Base-by-base conservation (phyloP, 73 alveolate species). In the Tetrahymena elliotti region DNA sequence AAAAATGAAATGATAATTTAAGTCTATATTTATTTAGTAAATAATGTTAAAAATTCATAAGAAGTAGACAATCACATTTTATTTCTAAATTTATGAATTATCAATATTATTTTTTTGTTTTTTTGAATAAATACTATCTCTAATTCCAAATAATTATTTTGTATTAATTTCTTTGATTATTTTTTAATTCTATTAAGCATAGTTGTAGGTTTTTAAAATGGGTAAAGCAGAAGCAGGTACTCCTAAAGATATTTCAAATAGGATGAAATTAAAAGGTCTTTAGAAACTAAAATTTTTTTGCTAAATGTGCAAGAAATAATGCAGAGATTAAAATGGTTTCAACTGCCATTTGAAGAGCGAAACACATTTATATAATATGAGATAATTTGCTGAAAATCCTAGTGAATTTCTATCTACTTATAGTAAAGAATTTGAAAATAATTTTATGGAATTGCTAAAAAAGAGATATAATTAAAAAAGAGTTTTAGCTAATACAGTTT, bases 291-390 rank as follows among this genome's bases (percentile, higher is more conserved):
- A 93, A 9, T 53, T 53, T 53, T 93, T n/a, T 84, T 93, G 95
- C 27, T 93, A 83, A 31, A 83, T 93, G 53, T 93, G 95, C 52
- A 41, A 93, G n/a, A 93, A 93, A n/a, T 52, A 93, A 33, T 84
- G 83, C 40, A 93, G 84, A 52, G 95, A 93, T 93, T 83, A 93
- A 39, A 93, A 93, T 93, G 95, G 95, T 20, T 93, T 35, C 22
- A 93, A 53, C 11, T 93, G 96, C 35, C 96, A 93, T 37, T 54
- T 93, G 33, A 53, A 82, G 18, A 82, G 94, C 27, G 96, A 82
- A 34, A 34, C 94, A 27, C 96, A 93, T 36, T 52, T 82, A 33
- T 52, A 93, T 82, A 93, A 82, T 68, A 93, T 93, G 96, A 93
- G 52, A 82, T 33, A 35, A 35, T 93, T 37, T 53, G 53, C 92